A percentile compares a stretch with the other conserved stretches of the same genome.
These are phyloP conservation scores for Ophiostoma novo-ulmi DNA, from an alignment of 2,329 filamentous ascomycete genomes.

Conservation along the genomic window DNA sequence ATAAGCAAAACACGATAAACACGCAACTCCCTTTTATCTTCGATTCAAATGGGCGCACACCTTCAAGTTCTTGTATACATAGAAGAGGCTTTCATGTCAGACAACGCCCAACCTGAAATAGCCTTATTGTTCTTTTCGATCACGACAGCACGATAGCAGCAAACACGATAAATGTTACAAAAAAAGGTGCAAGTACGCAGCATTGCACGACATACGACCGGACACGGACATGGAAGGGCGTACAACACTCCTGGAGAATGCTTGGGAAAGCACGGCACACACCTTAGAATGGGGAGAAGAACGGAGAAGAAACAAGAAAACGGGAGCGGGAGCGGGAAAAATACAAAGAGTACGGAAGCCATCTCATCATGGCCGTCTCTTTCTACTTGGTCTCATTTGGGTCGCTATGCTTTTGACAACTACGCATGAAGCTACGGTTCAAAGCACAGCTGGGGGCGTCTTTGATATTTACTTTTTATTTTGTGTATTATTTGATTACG, in stretches of 20 bases:
- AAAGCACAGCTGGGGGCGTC: conserved; percentile 14
- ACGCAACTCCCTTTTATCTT: not conserved
- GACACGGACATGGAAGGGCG: not conserved
- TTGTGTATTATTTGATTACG: conserved; percentile 11
- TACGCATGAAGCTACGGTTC: conserved; percentile 1
- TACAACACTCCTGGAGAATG: not conserved
- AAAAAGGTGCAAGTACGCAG: not conserved
- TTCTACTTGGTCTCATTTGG: conserved; percentile 11
- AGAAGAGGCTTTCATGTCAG: not conserved
- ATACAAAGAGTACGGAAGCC: not conserved
- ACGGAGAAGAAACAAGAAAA: not conserved
- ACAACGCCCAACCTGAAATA: not conserved
- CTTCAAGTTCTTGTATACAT: not conserved
- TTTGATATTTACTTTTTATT: conserved; percentile 2
- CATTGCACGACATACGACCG: not conserved
- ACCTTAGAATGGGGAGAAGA: not conserved
- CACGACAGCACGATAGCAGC: not conserved
- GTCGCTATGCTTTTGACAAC: conserved; percentile 10
- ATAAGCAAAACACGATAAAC: not conserved
- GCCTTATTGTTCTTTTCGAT: not conserved
- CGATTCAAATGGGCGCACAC: not conserved
- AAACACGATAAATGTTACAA: not conserved
- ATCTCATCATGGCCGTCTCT: conserved; percentile 10
- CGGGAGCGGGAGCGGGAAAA: conserved; percentile 7
- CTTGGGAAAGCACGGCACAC: not conserved